Base-by-base conservation (phyloP, 1,284 basidiomycete genomes). In the Ganoderma lingzhi region DNA sequence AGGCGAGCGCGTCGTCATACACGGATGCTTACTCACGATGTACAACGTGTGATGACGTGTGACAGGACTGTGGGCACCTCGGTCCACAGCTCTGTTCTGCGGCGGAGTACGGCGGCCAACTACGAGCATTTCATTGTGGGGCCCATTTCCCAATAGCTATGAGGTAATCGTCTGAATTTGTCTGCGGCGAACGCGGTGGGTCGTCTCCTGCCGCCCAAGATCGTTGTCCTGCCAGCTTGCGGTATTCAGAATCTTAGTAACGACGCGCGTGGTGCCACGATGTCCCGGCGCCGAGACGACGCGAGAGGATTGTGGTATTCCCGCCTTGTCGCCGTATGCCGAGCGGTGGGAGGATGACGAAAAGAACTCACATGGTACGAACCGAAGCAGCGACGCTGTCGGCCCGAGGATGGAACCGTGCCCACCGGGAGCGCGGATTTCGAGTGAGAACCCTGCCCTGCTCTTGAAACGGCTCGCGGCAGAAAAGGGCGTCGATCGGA, bases 141-240 rank as follows among this genome's bases (percentile, higher is more conserved):
- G 17, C 4, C 55, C 0, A 59, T 39, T n/a, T 39, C 35, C 32
- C 17, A 3, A 35, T 5, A 19, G 17, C 1, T 35, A 35, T 56
- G 55, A 19, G 55, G 32, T 56, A 17, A 56, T 6, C 35, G 56
- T 17, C 19, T 56, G 53, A 56, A 56, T 56, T 56, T 56, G 53
- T 56, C 53, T 35, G 53, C 53, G 53, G 53, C 53, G 17, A 32
- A 35, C 10, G 15, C 30, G 30, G 53, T 56, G 53, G 53, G 53
- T 32, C 53, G 51, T 30, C 4, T 9, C 53, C 15, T 56, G 53
- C 53, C 53, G 30, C 53, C 15, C 23, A 32, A 56, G 53, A 56
- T 32, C 15, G 32, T 35, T 30, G 30, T 35, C 4, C 53, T 32
- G 53, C 53, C 23, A 32, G 30, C 15, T 32, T 56, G 4, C 0